Evolutionary conservation across 2,329 filamentous ascomycete species (phyloP).

Genomic region (Diaporthe ilicicola): DNA sequence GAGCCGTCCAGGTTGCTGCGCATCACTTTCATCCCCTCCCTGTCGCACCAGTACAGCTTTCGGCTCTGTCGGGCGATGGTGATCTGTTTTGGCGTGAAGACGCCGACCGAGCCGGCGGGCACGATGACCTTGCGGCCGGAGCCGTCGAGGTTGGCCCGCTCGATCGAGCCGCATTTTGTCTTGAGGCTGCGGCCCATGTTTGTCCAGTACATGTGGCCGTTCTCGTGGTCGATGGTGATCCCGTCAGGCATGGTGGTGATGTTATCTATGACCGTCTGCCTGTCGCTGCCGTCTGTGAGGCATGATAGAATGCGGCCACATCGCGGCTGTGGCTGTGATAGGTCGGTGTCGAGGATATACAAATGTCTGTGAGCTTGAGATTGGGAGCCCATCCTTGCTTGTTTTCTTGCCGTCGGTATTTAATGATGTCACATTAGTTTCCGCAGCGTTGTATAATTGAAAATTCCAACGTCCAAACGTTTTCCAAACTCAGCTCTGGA

Average conservation of each 20-base stretch:
- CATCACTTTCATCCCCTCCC: slow-evolving; percentile 52
- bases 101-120: slow-evolving; percentile 42
- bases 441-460: too few relatives aligned
- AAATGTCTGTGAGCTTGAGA: slow-evolving; percentile 28
- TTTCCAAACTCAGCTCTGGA: background rate
- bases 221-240: slow-evolving; percentile 46
- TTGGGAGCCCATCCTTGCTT: slow-evolving; percentile 27
- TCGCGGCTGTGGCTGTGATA: slow-evolving; percentile 34
- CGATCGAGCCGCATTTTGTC: slow-evolving; percentile 49
- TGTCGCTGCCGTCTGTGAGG: slow-evolving; percentile 35
- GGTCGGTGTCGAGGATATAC: slow-evolving; percentile 42
- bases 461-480: too few relatives aligned
- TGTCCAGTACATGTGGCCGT: slow-evolving; percentile 57
- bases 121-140: slow-evolving; percentile 53
- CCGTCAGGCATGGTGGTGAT: slow-evolving; percentile 52
- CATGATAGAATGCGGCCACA: slow-evolving; percentile 37
- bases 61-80: slow-evolving; percentile 39
- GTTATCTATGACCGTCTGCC: slow-evolving; percentile 37
- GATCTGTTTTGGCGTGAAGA: slow-evolving; percentile 61
- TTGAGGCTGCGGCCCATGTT: slow-evolving; percentile 53
- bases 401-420: too few relatives aligned
- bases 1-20: slow-evolving; percentile 51
- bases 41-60: slow-evolving; percentile 53
- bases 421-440: too few relatives aligned
- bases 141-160: slow-evolving; percentile 56